phyloP scores from a whole-genome alignment of 2,329 filamentous ascomycete species.

The Aureobasidium sp. region DNA sequence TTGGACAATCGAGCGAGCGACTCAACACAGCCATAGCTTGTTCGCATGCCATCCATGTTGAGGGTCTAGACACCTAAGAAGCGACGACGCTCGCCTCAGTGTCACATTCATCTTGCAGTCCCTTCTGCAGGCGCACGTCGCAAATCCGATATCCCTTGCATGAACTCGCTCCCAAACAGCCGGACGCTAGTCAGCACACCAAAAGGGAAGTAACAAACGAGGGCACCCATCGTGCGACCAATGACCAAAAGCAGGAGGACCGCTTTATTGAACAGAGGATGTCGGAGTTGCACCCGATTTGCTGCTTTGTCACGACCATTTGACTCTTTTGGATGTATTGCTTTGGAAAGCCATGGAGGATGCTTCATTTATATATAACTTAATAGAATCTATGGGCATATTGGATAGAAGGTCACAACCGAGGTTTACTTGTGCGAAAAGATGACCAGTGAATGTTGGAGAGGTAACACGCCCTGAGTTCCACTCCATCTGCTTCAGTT shows the following conservation, averaged over 20 bases:
- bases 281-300: not conserved
- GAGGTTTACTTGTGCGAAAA: not conserved
- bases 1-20: not conserved
- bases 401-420: not conserved
- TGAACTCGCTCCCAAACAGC: not conserved
- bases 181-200: not conserved
- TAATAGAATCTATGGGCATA: not conserved
- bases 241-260: not conserved
- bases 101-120: not conserved
- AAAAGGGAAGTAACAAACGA: not conserved
- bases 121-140: not conserved
- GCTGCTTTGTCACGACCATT: not conserved
- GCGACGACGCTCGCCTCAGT: not conserved
- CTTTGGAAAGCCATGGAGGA: not conserved
- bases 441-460: not conserved
- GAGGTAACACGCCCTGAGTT: too few species aligned
- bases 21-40: not conserved
- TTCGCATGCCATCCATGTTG: not conserved
- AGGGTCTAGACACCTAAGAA: not conserved
- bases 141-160: slow-evolving; percentile 4
- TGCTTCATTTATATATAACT: not conserved
- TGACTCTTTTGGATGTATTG: not conserved
- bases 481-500: too few species aligned
- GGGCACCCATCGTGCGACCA: not conserved
- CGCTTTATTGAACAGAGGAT: slow-evolving; percentile 6